Evolutionary conservation across 371 early-diverging fungal genomes (phyloP), one percentile per base, ranked within the genome.

Genomic region (Apophysomyces variabilis): DNA sequence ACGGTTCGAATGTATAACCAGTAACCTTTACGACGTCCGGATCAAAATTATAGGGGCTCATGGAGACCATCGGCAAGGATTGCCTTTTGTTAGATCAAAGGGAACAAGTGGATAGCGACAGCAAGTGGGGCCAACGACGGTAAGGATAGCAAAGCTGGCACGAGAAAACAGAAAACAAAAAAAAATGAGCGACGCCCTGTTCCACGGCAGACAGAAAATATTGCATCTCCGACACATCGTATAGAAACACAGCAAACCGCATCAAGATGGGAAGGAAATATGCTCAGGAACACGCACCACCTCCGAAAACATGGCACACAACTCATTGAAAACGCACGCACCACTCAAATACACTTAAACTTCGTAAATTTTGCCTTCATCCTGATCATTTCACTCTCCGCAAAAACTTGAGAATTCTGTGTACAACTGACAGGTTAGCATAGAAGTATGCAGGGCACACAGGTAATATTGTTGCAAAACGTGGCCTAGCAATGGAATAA

Each of bases 1-100:
- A 72, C 37, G 62, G 38, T 16, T 73, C 65, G 46, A 80, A 75
- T 11, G 72, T 69, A 45, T 80, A 80, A 14, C 80, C 80, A 37
- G 45, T 60, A 43, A 73, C 67, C 60, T 72, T 62, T 38, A 64
- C 64, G 44, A 65, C 60, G 35, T 69, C 69, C 16, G 68, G 71
- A 57, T 71, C 71, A 41, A 66, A 64, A 44, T 61, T 66, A 60
- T 60, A 61, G 35, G 64, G 65, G 26, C 36, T 66, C 71, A 67
- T 71, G 63, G 47, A 50, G 45, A 46, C 54, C 54, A 50, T 50
- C 21, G 54, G 54, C 54, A 50, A 21, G 54, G 21, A 50, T 50
- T 50, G 54, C 54, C 54, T 50, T 21, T 16, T 50, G 16, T 50
- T 58, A 7, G 32, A 58, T 58, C 37, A 58, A 35, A 58, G 54